Percentiles rank a stretch among this genome's conserved stretches.
These are phyloP conservation scores for Zygotorulaspora chibaensis DNA, from an alignment of 805 yeast species.

Conservation along the genomic window DNA sequence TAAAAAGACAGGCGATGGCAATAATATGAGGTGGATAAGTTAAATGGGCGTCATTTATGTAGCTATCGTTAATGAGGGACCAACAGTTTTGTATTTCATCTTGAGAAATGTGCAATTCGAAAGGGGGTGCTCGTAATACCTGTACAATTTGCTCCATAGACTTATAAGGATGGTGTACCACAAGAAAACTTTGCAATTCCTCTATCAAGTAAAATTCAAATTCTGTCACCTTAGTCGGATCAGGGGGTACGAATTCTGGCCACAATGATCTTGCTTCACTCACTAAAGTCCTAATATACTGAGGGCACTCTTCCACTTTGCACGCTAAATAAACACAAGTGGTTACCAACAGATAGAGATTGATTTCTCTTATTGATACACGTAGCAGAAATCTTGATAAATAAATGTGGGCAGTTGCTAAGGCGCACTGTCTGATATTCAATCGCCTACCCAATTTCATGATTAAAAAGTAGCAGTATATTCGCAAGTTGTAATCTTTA, in stretches of 20 bases:
- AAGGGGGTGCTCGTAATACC: conserved; percentile 37
- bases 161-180: conserved; percentile 74
- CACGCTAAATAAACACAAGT: conserved; percentile 86
- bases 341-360: conserved; percentile 73
- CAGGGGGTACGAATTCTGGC: conserved; percentile 94
- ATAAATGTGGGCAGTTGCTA: conserved; percentile 87
- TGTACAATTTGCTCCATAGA: conserved; percentile 51
- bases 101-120: conserved; percentile 37
- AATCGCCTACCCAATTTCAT: conserved; percentile 75
- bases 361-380: conserved; percentile 74
- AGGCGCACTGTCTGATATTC: conserved; percentile 72
- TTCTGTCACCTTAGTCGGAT: conserved; percentile 86
- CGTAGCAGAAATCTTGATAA: conserved; percentile 69
- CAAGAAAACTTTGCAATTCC: conserved; percentile 68
- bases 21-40: conserved; percentile 85
- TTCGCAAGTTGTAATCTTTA: conserved; percentile 59
- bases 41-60: conserved; percentile 79
- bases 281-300: conserved; percentile 78
- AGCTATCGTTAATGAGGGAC: conserved; percentile 87
- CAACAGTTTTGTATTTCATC: conserved; percentile 82
- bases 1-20: conserved; percentile 76
- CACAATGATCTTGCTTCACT: conserved; percentile 83
- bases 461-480: conserved; percentile 72
- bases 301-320: conserved; percentile 93
- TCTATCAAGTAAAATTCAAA: conserved; percentile 92